Percentiles rank a stretch among this genome's conserved stretches.
Evolutionary conservation across 2,329 filamentous ascomycete genomes (phyloP).

Genomic region (Cladosporium sp.): DNA sequence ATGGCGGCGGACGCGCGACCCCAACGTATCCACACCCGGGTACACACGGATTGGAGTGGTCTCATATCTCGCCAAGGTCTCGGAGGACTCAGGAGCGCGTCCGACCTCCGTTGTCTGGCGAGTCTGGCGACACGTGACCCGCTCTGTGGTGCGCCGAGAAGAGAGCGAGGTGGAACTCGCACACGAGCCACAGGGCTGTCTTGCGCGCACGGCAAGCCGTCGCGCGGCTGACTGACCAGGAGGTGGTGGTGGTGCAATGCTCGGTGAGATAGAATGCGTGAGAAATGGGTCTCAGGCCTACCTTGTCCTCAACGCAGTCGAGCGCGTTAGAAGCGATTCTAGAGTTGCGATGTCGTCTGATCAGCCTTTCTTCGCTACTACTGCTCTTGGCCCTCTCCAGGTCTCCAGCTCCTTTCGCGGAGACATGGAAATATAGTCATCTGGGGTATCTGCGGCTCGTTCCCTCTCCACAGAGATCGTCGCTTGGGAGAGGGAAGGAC

Average conservation of each 20-base stretch:
- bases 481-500: slow-evolving; percentile 4
- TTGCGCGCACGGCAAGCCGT: slow-evolving; percentile 10
- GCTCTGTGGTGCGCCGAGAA: slow-evolving; percentile 12
- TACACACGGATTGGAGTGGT: slow-evolving; percentile 7
- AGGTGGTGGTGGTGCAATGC: not conserved
- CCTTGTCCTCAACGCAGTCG: not conserved
- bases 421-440: slow-evolving; percentile 11
- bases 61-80: slow-evolving; percentile 12
- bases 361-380: not conserved
- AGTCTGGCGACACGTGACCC: slow-evolving; percentile 9
- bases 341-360: not conserved
- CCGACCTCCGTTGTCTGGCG: not conserved
- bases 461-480: slow-evolving; percentile 18
- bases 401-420: slow-evolving; percentile 2
- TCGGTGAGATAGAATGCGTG: slow-evolving; percentile 6
- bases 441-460: slow-evolving; percentile 18
- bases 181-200: slow-evolving; percentile 18
- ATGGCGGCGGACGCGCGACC: not conserved
- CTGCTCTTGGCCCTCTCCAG: slow-evolving; percentile 5
- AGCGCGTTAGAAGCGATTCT: not conserved
- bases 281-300: not conserved
- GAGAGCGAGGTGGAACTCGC: slow-evolving; percentile 14
- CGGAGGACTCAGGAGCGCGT: not conserved
- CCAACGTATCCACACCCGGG: slow-evolving; percentile 15
- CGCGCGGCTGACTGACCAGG: not conserved